Evolutionary conservation across 495 filamentous ascomycete species (phyloP).

Genomic region (Talaromyces borbonicus): DNA sequence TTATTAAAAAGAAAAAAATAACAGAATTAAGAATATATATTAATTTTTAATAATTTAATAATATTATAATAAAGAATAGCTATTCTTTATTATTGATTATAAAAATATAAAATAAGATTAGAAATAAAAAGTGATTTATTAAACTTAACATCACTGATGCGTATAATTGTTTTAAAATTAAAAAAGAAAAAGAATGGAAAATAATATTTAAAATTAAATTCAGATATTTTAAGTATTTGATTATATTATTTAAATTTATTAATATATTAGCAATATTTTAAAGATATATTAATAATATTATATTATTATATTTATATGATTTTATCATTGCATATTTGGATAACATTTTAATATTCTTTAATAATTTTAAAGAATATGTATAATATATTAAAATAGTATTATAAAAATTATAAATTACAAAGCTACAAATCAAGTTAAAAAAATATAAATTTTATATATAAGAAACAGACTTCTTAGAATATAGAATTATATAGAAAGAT

Average conservation of each 20-base stretch:
- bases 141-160: slow-evolving; percentile 13
- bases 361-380: slow-evolving; percentile 16
- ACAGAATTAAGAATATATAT: slow-evolving; percentile 29
- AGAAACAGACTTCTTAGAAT: slow-evolving; percentile 14
- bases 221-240: slow-evolving; percentile 1
- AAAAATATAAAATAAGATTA: slow-evolving; percentile 7
- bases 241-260: neutral
- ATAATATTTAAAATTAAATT: neutral
- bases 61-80: slow-evolving; percentile 29
- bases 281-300: too few species aligned
- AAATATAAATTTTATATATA: slow-evolving; percentile 21
- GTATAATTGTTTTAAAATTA: slow-evolving; percentile 2
- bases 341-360: slow-evolving; percentile 24
- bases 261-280: slow-evolving; percentile 2
- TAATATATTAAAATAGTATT: slow-evolving; percentile 14
- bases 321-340: slow-evolving; percentile 26
- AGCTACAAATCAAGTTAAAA: slow-evolving; percentile 10
- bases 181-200: neutral
- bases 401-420: slow-evolving; percentile 6
- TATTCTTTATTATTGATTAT: slow-evolving; percentile 7
- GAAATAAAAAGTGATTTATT: neutral
- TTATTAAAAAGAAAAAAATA: slow-evolving; percentile 25
- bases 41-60: slow-evolving; percentile 35
- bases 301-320: slow-evolving; percentile 9
- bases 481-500: slow-evolving; percentile 12